Base-by-base conservation (phyloP, 129 eudicot genomes). In the Arctium lappa region DNA sequence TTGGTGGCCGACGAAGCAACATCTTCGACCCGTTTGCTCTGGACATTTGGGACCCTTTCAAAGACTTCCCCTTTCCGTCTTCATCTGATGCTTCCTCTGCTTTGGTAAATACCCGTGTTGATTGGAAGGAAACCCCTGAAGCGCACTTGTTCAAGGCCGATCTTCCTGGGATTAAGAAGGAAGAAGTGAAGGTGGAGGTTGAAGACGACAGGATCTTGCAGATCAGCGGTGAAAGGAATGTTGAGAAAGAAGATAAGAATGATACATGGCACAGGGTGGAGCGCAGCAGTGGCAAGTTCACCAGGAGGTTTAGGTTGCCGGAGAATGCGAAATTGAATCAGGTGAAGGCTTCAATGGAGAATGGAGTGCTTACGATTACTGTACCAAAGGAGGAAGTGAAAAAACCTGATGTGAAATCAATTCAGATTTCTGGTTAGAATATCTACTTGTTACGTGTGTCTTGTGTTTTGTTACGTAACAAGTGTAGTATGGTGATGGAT, bases 141-240 rank as follows among this genome's bases (percentile, higher is more conserved):
- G 88, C 88, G 2, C 88, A 86, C 65, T 85, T 86, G 50, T 86
- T 86, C 83, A 86, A 81, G 83, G 86, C 88, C 7, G 88, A 81
- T n/a, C 83, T 85, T 40, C 86, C 82, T 2, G 88, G 83, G 48
- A 42, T 86, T 33, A 75, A 15, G 2, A 53, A 53, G 65, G 65
- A 53, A 16, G 65, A 39, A 22, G 27, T 22, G 27, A 22, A 22
- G 27, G 27, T 22, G 27, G 27, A 22, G 27, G 27, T 22, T 22
- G 27, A 22, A 22, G 27, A 22, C 27, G 27, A 22, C 27, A 22
- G 0, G 27, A 22, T 22, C 27, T 22, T 22, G 27, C 27, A 22
- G 27, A 22, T 22, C 27, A 22, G 27, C 27, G 27, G 27, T 22
- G 27, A 22, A 22, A 22, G 27, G 27, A 22, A 22, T 22, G 27